Base-by-base conservation (phyloP, 805 yeast genomes). In the Starmerella bombicola region DNA sequence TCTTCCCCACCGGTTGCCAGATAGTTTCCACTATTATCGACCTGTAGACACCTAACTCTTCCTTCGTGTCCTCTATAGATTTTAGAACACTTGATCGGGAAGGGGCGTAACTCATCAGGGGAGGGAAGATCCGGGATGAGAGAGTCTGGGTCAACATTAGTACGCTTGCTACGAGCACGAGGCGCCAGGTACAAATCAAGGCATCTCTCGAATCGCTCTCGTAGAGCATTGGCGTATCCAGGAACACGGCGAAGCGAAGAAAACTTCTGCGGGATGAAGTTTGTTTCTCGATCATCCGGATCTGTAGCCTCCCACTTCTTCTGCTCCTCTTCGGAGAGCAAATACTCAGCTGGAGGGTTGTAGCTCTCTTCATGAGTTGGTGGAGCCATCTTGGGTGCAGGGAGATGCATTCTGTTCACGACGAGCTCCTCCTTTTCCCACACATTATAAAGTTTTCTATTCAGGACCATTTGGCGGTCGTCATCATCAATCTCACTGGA, bases 1-100 rank as follows among this genome's bases (percentile, higher is more conserved):
- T 91, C 98, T 59, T 91, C 97, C 15, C 94, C 81, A 43, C 96
- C 98, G 3, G 98, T 91, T 17, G 98, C 98, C 42, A 91, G 67
- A 91, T 95, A 91, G 53, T 80, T 68, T 4, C 98, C 98, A 24
- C 76, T 68, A 37, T 95, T 93, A 58, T 88, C 94, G 35, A 88
- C 71, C 7, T 86, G 74, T 22, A 91, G 56, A 2, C 88, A 69
- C 60, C 98, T 77, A 37, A 91, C 77, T 54, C 78, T 78, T 33
- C 79, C 94, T 32, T 65, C 64, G 59, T 88, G 98, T 23, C 98
- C 98, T 46, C 69, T 70, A 59, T 74, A 88, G 2, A 76, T 63
- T 4, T 94, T 85, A 3, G 96, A 80, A 51, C 91, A 76, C 56
- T 76, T 74, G 55, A 85, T 81, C 37, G 98, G 98, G 78, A 91